A percentile compares a stretch with the other conserved stretches of the same genome.
Conservation (phyloP, 306 rosid genomes). For the Prunus kanzakura region DNA sequence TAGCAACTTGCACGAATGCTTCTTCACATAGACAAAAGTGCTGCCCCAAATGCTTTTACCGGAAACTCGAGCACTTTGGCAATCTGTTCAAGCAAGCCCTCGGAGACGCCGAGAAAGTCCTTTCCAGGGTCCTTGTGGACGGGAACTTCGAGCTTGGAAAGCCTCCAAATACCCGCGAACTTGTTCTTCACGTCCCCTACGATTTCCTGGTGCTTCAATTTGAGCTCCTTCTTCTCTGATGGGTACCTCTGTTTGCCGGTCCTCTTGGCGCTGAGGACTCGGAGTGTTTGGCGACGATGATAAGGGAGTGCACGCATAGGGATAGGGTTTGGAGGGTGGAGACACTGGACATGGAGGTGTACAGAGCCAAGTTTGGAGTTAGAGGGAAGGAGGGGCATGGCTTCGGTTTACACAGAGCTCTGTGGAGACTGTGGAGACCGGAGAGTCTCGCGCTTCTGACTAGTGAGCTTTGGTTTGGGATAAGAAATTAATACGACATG, state of each 20-base stretch:
- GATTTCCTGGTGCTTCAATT: conserved; percentile 50
- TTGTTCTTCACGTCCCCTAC: conserved; percentile 37
- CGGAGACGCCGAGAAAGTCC: conserved; percentile 67
- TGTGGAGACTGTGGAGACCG: not conserved
- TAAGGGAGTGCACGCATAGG: conserved; percentile 7
- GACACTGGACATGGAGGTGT: conserved; percentile 26
- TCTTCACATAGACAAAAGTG: not conserved
- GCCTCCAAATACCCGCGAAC: conserved; percentile 77
- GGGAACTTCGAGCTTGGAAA: conserved; percentile 73
- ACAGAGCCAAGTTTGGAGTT: conserved; percentile 37
- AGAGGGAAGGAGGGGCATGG: conserved; percentile 56
- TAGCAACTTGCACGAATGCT: not conserved
- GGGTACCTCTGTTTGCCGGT: conserved; percentile 84
- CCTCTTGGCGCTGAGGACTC: conserved; percentile 55
- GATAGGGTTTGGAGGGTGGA: conserved; percentile 25
- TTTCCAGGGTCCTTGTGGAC: conserved; percentile 75
- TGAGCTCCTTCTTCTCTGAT: conserved; percentile 83
- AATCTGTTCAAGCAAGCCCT: conserved; percentile 59
- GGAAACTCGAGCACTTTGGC: conserved; percentile 78
- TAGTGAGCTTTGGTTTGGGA: not conserved
- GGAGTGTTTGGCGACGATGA: conserved; percentile 32
- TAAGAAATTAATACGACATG: not conserved
- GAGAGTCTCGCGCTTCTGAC: not conserved
- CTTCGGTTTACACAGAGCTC: not conserved
- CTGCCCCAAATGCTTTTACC: conserved; percentile 29